Conservation (phyloP, 306 rosid genomes). For the Vigna hirtella region DNA sequence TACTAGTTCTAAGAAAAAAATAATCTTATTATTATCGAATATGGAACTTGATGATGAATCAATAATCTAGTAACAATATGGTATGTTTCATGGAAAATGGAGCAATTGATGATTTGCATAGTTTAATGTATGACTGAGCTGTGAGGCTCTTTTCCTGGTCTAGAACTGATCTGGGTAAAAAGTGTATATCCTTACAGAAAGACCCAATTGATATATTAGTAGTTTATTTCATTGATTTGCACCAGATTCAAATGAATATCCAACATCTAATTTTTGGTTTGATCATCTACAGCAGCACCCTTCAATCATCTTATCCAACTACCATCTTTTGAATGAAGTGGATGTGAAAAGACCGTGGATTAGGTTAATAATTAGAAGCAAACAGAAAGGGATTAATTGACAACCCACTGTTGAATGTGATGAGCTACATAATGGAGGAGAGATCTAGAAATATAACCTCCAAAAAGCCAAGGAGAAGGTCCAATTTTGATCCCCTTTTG, state of each 20-base stretch:
- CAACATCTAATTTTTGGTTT: background rate
- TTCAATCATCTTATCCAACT: slow-evolving; percentile 1
- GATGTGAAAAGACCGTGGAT: background rate
- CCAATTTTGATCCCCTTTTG: background rate
- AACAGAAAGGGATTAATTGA: background rate
- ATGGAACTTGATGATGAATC: background rate
- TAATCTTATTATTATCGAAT: background rate
- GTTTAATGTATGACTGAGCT: background rate
- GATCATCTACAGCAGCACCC: background rate
- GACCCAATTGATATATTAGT: background rate
- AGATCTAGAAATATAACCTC: background rate
- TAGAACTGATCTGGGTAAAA: background rate
- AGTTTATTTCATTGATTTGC: slow-evolving; percentile 9
- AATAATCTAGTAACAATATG: background rate
- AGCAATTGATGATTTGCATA: background rate
- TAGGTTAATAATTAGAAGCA: background rate
- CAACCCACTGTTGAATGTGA: slow-evolving; percentile 1
- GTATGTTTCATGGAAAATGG: background rate
- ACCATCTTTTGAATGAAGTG: background rate
- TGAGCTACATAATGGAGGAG: background rate
- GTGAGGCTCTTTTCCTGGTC: background rate
- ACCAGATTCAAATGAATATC: background rate
- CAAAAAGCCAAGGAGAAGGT: background rate
- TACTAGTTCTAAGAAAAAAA: background rate
- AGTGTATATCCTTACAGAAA: background rate